Percentiles rank a stretch among this genome's conserved stretches.
phyloP scores from a whole-genome alignment of 2,329 filamentous ascomycete species.

The Scortechinia acanthostroma region DNA sequence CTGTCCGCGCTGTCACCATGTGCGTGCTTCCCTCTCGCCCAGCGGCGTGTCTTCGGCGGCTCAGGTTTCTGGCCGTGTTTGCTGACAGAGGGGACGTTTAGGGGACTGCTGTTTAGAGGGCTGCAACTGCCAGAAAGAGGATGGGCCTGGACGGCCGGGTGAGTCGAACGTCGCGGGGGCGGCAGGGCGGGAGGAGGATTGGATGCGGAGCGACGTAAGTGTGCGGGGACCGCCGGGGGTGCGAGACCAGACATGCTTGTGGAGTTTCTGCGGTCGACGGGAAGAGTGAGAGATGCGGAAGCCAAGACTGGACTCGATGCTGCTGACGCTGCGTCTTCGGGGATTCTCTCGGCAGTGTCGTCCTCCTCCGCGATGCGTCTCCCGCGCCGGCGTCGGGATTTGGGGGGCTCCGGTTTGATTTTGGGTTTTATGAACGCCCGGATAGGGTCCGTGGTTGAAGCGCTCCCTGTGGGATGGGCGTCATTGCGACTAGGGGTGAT shows the following conservation, averaged over 20 bases:
- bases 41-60: not conserved
- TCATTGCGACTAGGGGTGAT: slow-evolving; percentile 46
- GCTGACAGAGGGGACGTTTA: too few species aligned
- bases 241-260: not conserved
- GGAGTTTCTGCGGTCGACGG: not conserved
- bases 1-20: not conserved
- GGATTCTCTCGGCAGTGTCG: not conserved
- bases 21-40: not conserved
- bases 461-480: not conserved
- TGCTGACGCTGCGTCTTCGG: not conserved
- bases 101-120: too few species aligned
- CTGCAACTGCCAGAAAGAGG: too few species aligned
- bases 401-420: slow-evolving; percentile 1
- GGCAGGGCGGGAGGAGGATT: not conserved
- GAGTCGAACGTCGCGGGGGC: not conserved
- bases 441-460: too few species aligned
- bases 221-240: not conserved
- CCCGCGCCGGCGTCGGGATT: not conserved
- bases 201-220: not conserved
- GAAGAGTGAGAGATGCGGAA: not conserved
- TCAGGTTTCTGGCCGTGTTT: not conserved
- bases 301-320: not conserved
- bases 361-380: not conserved
- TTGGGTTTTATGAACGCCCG: not conserved
- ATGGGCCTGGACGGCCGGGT: not conserved